These are phyloP conservation scores for Umbelopsis isabellina DNA, from an alignment of 192 early-diverging fungal species.

Conservation along the genomic window DNA sequence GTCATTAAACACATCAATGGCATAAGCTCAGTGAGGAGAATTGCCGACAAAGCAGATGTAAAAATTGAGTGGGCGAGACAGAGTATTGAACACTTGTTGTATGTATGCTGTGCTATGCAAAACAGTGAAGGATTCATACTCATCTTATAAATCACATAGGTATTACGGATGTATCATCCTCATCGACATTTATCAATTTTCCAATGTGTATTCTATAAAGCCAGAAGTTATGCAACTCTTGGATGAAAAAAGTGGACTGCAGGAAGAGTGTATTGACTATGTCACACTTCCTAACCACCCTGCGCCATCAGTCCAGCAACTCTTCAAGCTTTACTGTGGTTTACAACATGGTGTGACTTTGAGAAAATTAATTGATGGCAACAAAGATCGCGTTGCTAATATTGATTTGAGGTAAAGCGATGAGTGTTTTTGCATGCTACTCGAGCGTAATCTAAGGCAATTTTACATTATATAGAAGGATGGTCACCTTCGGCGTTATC, in stretches of 20 bases:
- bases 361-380: conserved; percentile 85
- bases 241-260: conserved; percentile 60
- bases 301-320: conserved; percentile 63
- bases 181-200: conserved; percentile 95
- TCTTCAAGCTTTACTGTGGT: conserved; percentile 80
- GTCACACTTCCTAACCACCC: conserved; percentile 60
- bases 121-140: background rate
- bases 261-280: conserved; percentile 79
- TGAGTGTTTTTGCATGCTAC: background rate
- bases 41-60: conserved; percentile 81
- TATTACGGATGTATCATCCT: conserved; percentile 91
- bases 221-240: conserved; percentile 65
- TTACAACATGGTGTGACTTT: conserved; percentile 80
- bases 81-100: conserved; percentile 90
- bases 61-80: conserved; percentile 72
- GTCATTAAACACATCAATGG: conserved; percentile 86
- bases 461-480: conserved; percentile 57
- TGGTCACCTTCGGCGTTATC: conserved; percentile 90
- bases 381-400: conserved; percentile 62
- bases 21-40: conserved; percentile 78
- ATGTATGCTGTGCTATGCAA: conserved; percentile 33
- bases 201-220: conserved; percentile 84
- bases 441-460: background rate
- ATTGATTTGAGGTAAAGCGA: conserved; percentile 79
- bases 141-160: conserved; percentile 32